Conservation (phyloP, 2,329 filamentous ascomycete genomes). For the Botrytis cinerea region DNA sequence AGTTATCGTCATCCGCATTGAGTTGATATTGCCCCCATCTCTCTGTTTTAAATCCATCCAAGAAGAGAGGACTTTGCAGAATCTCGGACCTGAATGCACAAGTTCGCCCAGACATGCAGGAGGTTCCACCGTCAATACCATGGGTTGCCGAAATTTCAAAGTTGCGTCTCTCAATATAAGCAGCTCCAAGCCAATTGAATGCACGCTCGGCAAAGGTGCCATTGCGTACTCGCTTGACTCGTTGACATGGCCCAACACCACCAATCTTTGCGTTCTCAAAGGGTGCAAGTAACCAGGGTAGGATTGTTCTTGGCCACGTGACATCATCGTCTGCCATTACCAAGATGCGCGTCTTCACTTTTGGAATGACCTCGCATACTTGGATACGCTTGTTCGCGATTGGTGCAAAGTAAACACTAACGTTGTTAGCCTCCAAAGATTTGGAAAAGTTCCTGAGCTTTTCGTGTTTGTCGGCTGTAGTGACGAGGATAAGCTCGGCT, state of each 20-base stretch:
- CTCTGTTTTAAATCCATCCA: conserved; percentile 87
- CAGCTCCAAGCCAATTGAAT: conserved; percentile 88
- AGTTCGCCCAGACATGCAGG: conserved; percentile 92
- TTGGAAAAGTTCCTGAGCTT: conserved; percentile 67
- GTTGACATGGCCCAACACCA: conserved; percentile 89
- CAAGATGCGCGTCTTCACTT: conserved; percentile 80
- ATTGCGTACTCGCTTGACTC: conserved; percentile 67
- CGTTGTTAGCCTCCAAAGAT: conserved; percentile 58
- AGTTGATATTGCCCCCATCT: conserved; percentile 86
- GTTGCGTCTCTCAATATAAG: conserved; percentile 91
- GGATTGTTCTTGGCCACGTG: conserved; percentile 81
- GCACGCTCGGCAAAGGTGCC: conserved; percentile 61
- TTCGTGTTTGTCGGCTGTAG: conserved; percentile 75
- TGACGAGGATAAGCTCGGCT: conserved; percentile 78
- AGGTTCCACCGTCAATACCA: conserved; percentile 92
- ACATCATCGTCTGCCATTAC: conserved; percentile 97
- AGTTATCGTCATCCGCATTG: conserved; percentile 97
- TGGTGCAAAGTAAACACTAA: conserved; percentile 73
- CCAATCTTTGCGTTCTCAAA: conserved; percentile 84
- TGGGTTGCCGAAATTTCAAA: conserved; percentile 97
- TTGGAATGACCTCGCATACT: conserved; percentile 85
- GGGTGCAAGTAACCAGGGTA: conserved; percentile 89
- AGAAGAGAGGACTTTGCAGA: conserved; percentile 80
- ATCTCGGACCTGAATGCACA: conserved; percentile 91
- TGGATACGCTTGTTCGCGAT: conserved; percentile 96